phyloP scores from a whole-genome alignment of 1,139 yeast genomes.

The Hemisphaericaspora lyxosophila region DNA sequence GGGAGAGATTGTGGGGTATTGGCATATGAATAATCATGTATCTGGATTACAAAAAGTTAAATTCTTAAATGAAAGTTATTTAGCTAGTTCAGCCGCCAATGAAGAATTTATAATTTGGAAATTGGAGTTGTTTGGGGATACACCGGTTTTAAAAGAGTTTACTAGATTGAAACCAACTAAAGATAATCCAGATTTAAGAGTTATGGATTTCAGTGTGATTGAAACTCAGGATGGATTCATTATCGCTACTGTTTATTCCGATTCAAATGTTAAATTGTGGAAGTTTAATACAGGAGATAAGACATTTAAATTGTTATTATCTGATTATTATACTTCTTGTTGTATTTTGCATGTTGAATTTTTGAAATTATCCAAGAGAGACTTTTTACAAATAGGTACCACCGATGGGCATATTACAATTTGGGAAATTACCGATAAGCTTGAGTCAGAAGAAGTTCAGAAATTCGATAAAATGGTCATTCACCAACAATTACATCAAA shows the following conservation, averaged over 20 bases:
- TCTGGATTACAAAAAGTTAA: constrained; percentile 81
- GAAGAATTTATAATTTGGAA: constrained; percentile 89
- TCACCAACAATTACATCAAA: constrained; percentile 70
- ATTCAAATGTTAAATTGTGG: constrained; percentile 74
- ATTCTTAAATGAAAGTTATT: constrained; percentile 50
- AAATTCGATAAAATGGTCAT: constrained; percentile 29
- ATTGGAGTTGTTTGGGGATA: constrained; percentile 31
- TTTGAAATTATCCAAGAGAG: constrained; percentile 24
- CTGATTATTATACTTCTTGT: constrained; percentile 64
- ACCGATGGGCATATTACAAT: constrained; percentile 79
- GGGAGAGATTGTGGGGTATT: constrained; percentile 47
- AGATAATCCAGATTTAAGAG: constrained; percentile 77
- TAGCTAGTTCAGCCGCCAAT: constrained; percentile 76
- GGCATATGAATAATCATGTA: constrained; percentile 78
- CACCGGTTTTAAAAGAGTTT: constrained; percentile 45
- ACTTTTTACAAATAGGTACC: constrained; percentile 56
- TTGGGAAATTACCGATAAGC: constrained; percentile 48
- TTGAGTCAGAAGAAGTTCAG: not conserved
- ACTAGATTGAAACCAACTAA: constrained; percentile 47
- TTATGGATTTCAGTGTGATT: constrained; percentile 74
- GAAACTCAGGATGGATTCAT: constrained; percentile 37
- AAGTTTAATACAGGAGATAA: constrained; percentile 37
- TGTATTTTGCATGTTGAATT: constrained; percentile 69
- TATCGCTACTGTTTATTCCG: constrained; percentile 76
- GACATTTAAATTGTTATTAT: constrained; percentile 43